Conservation (phyloP, 2,329 filamentous ascomycete genomes). For the Colletotrichum musae region DNA sequence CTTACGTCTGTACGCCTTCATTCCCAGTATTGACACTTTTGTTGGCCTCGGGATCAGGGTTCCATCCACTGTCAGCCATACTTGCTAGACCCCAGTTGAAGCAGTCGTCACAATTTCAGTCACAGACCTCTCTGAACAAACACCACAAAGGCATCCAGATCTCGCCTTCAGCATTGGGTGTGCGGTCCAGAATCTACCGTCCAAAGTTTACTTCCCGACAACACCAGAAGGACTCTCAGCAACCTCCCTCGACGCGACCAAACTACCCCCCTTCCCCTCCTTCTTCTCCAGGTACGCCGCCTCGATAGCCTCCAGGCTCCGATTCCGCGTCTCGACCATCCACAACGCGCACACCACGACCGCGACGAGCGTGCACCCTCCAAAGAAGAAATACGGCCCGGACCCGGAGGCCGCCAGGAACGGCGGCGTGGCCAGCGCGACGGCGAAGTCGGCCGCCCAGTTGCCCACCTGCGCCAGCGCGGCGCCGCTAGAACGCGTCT, state of each 20-base stretch:
- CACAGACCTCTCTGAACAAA: too few relatives aligned
- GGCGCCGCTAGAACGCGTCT: slow-evolving; percentile 67
- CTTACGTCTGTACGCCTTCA: background rate
- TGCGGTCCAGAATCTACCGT: too few relatives aligned
- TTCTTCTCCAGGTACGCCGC: slow-evolving; percentile 8
- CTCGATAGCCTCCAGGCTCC: slow-evolving; percentile 56
- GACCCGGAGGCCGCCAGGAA: slow-evolving; percentile 55
- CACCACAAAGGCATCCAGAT: too few relatives aligned
- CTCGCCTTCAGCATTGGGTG: too few relatives aligned
- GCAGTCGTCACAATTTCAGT: too few relatives aligned
- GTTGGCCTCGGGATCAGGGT: too few relatives aligned
- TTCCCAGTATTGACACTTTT: background rate
- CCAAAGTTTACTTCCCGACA: too few relatives aligned
- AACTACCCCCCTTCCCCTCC: background rate
- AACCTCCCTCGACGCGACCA: background rate
- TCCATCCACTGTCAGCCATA: too few relatives aligned
- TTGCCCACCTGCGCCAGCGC: slow-evolving; percentile 67
- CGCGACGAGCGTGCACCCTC: slow-evolving; percentile 53
- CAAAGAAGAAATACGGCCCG: slow-evolving; percentile 63
- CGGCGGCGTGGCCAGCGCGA: slow-evolving; percentile 60
- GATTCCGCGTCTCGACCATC: slow-evolving; percentile 60
- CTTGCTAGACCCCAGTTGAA: too few relatives aligned
- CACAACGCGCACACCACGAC: slow-evolving; percentile 52
- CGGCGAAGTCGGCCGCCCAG: slow-evolving; percentile 63
- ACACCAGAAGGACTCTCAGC: too few relatives aligned